Evolutionary conservation across 2,329 filamentous ascomycete species (phyloP).

Genomic region (Neofusicoccum cordaticola): DNA sequence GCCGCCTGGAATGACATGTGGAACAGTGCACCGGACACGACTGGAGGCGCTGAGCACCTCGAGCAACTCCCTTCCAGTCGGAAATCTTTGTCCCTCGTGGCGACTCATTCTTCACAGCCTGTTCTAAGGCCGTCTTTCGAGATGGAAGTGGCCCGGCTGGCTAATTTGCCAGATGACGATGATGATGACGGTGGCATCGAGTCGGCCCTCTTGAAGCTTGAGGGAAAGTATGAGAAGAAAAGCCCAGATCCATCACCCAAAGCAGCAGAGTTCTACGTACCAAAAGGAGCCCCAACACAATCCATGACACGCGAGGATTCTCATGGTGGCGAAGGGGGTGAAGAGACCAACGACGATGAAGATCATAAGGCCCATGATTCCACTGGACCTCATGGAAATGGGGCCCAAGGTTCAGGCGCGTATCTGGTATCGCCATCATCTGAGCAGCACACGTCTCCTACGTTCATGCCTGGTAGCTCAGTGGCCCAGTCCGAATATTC

Average conservation of each 20-base stretch:
- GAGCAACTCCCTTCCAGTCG: conserved; percentile 16
- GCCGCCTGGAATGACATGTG: conserved; percentile 17
- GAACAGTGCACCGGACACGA: not conserved
- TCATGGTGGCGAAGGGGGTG: not conserved
- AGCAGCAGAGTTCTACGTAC: not conserved
- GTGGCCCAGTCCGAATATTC: conserved; percentile 66
- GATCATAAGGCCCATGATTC: not conserved
- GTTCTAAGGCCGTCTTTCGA: conserved; percentile 72
- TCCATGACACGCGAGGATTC: conserved; percentile 11
- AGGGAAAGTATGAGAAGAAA: conserved; percentile 72
- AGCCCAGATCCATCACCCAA: conserved; percentile 20
- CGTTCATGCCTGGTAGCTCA: conserved; percentile 24
- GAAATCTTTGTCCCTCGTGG: conserved; percentile 42
- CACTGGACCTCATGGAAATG: not conserved
- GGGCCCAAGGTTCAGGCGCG: not conserved
- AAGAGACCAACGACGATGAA: too few relatives aligned
- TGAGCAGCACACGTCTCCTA: conserved; percentile 19
- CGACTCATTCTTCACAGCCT: conserved; percentile 56
- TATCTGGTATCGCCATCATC: not conserved
- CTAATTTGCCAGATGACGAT: conserved; percentile 82
- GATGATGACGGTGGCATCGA: conserved; percentile 78
- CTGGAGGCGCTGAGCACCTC: not conserved
- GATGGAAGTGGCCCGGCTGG: conserved; percentile 79
- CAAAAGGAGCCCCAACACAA: not conserved
- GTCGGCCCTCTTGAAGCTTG: conserved; percentile 85